Percentiles rank a stretch among this genome's conserved stretches.
These are phyloP conservation scores for Fusarium tanahbumbuense DNA, from an alignment of 2,329 filamentous ascomycete species.

Conservation along the genomic window DNA sequence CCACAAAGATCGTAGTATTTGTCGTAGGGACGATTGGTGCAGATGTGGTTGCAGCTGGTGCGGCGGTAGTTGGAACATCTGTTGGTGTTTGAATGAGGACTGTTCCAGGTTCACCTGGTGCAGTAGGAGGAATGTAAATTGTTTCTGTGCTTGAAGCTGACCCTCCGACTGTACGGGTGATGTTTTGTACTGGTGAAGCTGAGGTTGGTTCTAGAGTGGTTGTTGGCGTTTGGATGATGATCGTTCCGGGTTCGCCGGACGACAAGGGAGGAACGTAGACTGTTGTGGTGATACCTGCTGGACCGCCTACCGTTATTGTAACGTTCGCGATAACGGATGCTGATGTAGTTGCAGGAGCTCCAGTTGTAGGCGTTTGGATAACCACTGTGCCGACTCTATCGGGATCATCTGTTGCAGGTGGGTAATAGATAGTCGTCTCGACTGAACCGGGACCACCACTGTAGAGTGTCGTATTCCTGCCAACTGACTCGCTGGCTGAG, in stretches of 20 bases:
- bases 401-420: neutral
- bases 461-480: constrained; percentile 1
- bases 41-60: neutral
- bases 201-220: neutral
- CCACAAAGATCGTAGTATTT: constrained; percentile 13
- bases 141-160: neutral
- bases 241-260: neutral
- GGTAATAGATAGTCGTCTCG: constrained; percentile 9
- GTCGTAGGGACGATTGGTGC: neutral
- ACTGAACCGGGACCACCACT: constrained; percentile 5
- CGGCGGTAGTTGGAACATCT: rapidly evolving
- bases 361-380: constrained; percentile 13
- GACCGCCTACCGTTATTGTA: neutral
- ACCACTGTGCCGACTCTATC: constrained; percentile 5
- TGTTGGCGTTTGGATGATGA: constrained; percentile 18
- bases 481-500: neutral
- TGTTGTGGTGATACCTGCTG: neutral
- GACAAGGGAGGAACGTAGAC: neutral
- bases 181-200: neutral
- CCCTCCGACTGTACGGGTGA: constrained; percentile 2
- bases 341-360: neutral
- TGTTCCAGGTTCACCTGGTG: constrained; percentile 1
- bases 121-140: neutral
- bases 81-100: constrained; percentile 24
- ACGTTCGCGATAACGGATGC: neutral